phyloP scores from a whole-genome alignment of 352 stramenopile species.

The Phytophthora nicotianae region DNA sequence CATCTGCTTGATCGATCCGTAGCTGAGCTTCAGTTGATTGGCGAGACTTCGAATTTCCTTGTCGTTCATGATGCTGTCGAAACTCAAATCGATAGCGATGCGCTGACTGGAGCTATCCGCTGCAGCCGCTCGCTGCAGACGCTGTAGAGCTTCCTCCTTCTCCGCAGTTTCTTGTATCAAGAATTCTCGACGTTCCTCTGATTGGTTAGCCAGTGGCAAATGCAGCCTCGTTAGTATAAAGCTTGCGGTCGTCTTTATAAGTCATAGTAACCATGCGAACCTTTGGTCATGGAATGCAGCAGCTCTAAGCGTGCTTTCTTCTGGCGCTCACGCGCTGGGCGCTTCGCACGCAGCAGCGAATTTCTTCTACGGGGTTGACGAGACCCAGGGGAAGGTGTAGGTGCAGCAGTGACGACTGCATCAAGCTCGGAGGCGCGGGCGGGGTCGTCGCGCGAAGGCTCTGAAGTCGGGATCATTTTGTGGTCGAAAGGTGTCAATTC shows the following conservation, averaged over 20 bases:
- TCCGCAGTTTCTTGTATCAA: slow-evolving; percentile 45
- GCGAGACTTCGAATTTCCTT: slow-evolving; percentile 76
- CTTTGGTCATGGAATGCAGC: slow-evolving; percentile 64
- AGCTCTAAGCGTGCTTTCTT: slow-evolving; percentile 57
- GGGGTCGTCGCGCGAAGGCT: slow-evolving; percentile 11
- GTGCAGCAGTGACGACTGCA: slow-evolving; percentile 2
- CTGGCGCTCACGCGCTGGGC: slow-evolving; percentile 49
- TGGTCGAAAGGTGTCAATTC: slow-evolving; percentile 17
- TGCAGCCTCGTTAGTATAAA: neutral
- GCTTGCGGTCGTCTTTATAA: neutral
- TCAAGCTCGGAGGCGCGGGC: slow-evolving; percentile 1
- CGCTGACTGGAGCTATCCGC: slow-evolving; percentile 37
- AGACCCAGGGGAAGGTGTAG: neutral
- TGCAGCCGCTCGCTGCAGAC: slow-evolving; percentile 36
- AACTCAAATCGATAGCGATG: slow-evolving; percentile 71
- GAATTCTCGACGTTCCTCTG: slow-evolving; percentile 61
- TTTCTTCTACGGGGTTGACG: slow-evolving; percentile 6
- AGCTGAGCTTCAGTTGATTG: slow-evolving; percentile 83
- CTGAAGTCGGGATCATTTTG: slow-evolving; percentile 16
- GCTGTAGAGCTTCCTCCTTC: slow-evolving; percentile 37
- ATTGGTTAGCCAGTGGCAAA: slow-evolving; percentile 5
- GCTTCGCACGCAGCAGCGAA: slow-evolving; percentile 27
- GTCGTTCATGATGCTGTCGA: slow-evolving; percentile 85
- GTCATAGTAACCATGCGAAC: slow-evolving; percentile 27
- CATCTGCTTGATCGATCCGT: slow-evolving; percentile 72